Base-by-base conservation (phyloP, 192 early-diverging fungal genomes). In the Linnemannia schmuckeri region DNA sequence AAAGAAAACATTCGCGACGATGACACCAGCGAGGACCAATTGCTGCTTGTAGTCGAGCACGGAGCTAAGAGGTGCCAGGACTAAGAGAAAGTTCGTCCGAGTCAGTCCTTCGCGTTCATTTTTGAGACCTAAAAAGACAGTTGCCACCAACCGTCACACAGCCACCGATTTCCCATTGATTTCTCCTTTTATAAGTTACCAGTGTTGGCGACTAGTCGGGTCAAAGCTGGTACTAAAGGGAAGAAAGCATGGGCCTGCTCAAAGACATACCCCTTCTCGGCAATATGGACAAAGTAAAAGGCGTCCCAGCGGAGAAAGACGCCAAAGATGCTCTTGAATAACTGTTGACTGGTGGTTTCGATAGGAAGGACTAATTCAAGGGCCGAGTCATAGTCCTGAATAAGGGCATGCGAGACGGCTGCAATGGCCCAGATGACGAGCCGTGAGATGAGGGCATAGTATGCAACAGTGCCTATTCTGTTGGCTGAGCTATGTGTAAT, bases 171-270 rank as follows among this genome's bases (percentile, higher is more conserved):
- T 75, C 57, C 57, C 13, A 22, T 38, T 24, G 24, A 12, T 12
- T 15, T 55, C 13, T 46, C 44, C 54, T 20, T 20, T 22, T 18
- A n/a, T 3, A 37, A 37, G 3, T 72, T 90, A 88, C 90, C 73
- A 20, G 91, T 92, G 69, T 88, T 77, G 13, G 92, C 82, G 24
- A 94, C 66, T n/a, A 87, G 27, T 68, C 93, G 83, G 82, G 94
- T 93, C 57, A 96, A 70, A 20, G 92, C 68, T 13, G 97, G 96
- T 44, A 96, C 78, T 40, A 96, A 89, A 17, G 98, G 97, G 78
- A 97, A 95, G 81, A 99, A 99, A 0, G 98, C 98, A 88, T 94
- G 91, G 76, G 94, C 95, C 81, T 99, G 96, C 81, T 99, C 98
- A 86, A 94, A 96, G 1, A 92, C 82, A 80, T 99, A 99, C 5